Conservation (phyloP, 495 filamentous ascomycete species). For the Lepidopterella palustris region DNA sequence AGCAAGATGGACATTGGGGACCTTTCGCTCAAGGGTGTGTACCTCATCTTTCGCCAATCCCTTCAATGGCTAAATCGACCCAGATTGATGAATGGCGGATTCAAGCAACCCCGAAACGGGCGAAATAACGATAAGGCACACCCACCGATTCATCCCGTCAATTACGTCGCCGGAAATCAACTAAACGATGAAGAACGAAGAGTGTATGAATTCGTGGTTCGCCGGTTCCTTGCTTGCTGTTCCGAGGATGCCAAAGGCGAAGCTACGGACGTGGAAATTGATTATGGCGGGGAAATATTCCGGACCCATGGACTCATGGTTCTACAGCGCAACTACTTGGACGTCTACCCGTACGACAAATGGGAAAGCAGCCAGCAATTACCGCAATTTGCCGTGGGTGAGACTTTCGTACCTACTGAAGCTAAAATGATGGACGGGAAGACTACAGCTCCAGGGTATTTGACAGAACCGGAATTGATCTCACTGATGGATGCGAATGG, state of each 20-base stretch:
- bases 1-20: slow-evolving; percentile 68
- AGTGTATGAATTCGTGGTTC: slow-evolving; percentile 90
- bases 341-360: slow-evolving; percentile 93
- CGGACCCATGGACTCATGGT: slow-evolving; percentile 77
- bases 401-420: slow-evolving; percentile 81
- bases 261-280: slow-evolving; percentile 73
- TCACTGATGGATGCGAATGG: slow-evolving; percentile 97
- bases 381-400: slow-evolving; percentile 67
- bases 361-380: slow-evolving; percentile 85
- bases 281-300: slow-evolving; percentile 80
- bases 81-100: slow-evolving; percentile 68
- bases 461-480: slow-evolving; percentile 96
- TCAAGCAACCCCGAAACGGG: slow-evolving; percentile 73
- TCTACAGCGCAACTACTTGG: slow-evolving; percentile 81
- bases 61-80: not conserved
- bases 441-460: slow-evolving; percentile 72
- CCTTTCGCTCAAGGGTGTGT: slow-evolving; percentile 62
- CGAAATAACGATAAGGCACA: slow-evolving; percentile 92
- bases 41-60: not conserved
- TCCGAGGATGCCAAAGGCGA: slow-evolving; percentile 87
- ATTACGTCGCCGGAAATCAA: slow-evolving; percentile 57
- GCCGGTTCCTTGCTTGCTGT: slow-evolving; percentile 92
- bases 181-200: slow-evolving; percentile 60
- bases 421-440: slow-evolving; percentile 83
- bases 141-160: slow-evolving; percentile 92